A percentile compares a stretch with the other conserved stretches of the same genome.
Evolutionary conservation across 164 flowering plant species (phyloP).

Genomic region (Dillenia suffruticosa): DNA sequence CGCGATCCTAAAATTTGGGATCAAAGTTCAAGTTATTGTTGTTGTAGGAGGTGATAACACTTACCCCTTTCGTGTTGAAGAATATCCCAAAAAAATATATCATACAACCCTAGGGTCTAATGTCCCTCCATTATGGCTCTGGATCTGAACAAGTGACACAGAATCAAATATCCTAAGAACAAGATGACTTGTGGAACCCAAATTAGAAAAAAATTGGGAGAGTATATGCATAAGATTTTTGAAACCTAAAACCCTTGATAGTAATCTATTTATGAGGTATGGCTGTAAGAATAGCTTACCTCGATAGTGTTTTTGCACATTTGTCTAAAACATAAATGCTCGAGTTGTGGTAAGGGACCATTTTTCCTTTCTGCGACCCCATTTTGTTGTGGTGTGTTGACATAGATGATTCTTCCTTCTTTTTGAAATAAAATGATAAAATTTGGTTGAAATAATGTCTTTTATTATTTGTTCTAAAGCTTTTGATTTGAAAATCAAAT

Average conservation of each 20-base stretch:
- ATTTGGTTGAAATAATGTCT: constrained; percentile 3
- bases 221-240: background rate
- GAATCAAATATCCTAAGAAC: too few relatives aligned
- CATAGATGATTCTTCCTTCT: background rate
- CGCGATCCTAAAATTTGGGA: too few relatives aligned
- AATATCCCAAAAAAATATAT: background rate
- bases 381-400: constrained; percentile 2
- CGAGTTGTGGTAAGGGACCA: background rate
- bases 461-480: background rate
- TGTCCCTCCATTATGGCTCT: background rate
- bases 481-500: background rate
- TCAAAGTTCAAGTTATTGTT: too few relatives aligned
- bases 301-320: constrained; percentile 1
- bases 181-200: background rate
- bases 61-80: background rate
- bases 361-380: background rate
- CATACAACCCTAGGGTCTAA: background rate
- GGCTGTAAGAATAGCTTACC: background rate
- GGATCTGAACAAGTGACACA: too few relatives aligned
- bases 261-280: background rate
- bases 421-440: too few relatives aligned
- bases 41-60: too few relatives aligned
- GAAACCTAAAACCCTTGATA: background rate
- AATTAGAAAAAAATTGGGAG: background rate
- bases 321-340: background rate